phyloP scores from a whole-genome alignment of 2,329 filamentous ascomycete genomes.

The Rhynchosporium agropyri region DNA sequence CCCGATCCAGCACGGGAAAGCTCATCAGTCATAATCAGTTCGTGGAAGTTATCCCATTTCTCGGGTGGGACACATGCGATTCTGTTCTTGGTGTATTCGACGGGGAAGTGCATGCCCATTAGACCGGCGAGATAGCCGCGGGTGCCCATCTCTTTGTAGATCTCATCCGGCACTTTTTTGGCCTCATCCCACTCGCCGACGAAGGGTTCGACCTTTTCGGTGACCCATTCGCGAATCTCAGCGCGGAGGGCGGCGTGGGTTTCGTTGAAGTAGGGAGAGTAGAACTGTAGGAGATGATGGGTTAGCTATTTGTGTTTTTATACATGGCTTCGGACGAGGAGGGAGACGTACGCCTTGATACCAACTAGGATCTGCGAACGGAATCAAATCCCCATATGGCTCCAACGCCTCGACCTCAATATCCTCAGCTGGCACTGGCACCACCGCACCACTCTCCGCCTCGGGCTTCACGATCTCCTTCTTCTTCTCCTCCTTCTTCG shows the following conservation, averaged over 20 bases:
- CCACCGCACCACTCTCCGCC: slow-evolving; percentile 58
- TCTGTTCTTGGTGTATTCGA: slow-evolving; percentile 68
- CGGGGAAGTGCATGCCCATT: slow-evolving; percentile 80
- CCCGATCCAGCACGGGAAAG: slow-evolving; percentile 85
- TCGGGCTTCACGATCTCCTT: slow-evolving; percentile 57
- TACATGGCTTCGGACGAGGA: not conserved
- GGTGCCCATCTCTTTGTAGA: slow-evolving; percentile 95
- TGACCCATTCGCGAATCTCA: slow-evolving; percentile 91
- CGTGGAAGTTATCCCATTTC: slow-evolving; percentile 98
- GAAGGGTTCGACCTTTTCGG: slow-evolving; percentile 84
- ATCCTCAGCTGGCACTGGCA: slow-evolving; percentile 43
- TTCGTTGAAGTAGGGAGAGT: slow-evolving; percentile 96
- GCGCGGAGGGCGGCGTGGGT: slow-evolving; percentile 87
- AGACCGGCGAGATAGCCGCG: slow-evolving; percentile 92
- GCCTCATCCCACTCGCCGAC: slow-evolving; percentile 97
- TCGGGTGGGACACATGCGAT: slow-evolving; percentile 80
- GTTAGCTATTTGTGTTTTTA: not conserved
- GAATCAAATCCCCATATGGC: slow-evolving; percentile 81
- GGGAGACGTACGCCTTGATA: slow-evolving; percentile 78
- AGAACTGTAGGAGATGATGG: slow-evolving; percentile 61
- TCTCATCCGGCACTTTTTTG: slow-evolving; percentile 81
- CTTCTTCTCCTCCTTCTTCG: slow-evolving; percentile 42
- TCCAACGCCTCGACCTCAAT: slow-evolving; percentile 76
- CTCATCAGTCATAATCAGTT: slow-evolving; percentile 94
- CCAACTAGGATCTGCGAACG: slow-evolving; percentile 91